A percentile compares a stretch with the other conserved stretches of the same genome.
These are phyloP conservation scores for Podospora comata DNA, from an alignment of 495 filamentous ascomycete genomes.

Conservation along the genomic window DNA sequence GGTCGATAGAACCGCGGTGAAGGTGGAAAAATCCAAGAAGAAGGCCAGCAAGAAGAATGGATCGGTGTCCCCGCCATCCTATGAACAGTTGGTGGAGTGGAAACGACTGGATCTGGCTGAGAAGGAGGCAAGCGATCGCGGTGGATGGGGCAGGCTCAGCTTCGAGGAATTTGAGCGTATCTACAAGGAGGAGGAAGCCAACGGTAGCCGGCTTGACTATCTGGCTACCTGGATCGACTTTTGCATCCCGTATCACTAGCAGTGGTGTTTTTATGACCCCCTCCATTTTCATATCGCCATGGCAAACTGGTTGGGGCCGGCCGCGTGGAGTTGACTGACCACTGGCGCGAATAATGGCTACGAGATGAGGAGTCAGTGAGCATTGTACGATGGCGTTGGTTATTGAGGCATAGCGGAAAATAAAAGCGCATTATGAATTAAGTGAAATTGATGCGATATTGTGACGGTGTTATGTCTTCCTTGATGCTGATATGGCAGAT, in stretches of 20 bases:
- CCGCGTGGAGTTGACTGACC: not conserved
- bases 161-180: slow-evolving; percentile 70
- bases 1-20: not conserved
- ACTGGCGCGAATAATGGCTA: not conserved
- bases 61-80: slow-evolving; percentile 22
- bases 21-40: not conserved
- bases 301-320: not conserved
- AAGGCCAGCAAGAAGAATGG: not conserved
- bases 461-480: too few species aligned
- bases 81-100: slow-evolving; percentile 44
- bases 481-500: too few species aligned
- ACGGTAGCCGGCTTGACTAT: slow-evolving; percentile 61
- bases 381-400: not conserved
- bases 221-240: slow-evolving; percentile 85
- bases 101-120: slow-evolving; percentile 60
- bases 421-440: not conserved
- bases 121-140: slow-evolving; percentile 62
- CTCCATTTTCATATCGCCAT: not conserved
- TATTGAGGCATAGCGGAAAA: not conserved
- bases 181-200: slow-evolving; percentile 60
- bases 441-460: not conserved
- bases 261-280: not conserved
- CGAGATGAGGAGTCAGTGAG: not conserved
- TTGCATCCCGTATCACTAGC: slow-evolving; percentile 49
- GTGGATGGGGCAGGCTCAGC: slow-evolving; percentile 67